Evolutionary conservation across 176 grass and related monocot genomes (phyloP), one percentile per base, ranked within the genome.

Genomic region (Zoysia pacifica): DNA sequence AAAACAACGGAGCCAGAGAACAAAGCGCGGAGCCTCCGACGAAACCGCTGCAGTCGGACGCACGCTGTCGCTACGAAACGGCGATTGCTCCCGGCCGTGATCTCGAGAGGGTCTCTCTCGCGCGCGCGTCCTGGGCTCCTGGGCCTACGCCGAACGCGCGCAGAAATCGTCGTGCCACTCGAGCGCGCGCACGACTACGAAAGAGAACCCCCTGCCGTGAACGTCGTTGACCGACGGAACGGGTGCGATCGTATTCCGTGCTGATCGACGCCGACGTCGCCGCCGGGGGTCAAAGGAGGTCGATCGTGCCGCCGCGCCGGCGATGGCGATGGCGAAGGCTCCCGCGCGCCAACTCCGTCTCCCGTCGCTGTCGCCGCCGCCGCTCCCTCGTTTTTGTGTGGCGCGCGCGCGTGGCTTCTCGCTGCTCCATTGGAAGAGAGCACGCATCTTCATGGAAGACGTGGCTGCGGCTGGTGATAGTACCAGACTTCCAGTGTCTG

Each of bases 201-300:
- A 42, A 19, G 55, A 58, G 55, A 66, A 50, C 9, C 6, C 1
- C 9, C 51, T 4, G 0, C 50, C 49, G 0, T 42, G 45, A 5
- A 19, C 65, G 6, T 65, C 63, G 64, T 81, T 68, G 77, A 86
- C 84, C 50, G 28, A 20, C 3, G 14, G 36, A 35, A 35, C 54
- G 45, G 39, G 38, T 10, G 11, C 52, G 52, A 11, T 69, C 47
- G 13, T 16, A 2, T 58, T 8, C 65, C 50, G 28, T 61, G 16
- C 18, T 59, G 28, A 28, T 28, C 28, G 52, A 70, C 65, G 0
- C 37, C 11, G 58, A 82, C 70, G 10, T 2, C 14, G 48, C 19
- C n/a, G 56, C 2, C 2, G 15, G 4, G 53, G 56, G 59, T 62
- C 59, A 62, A 36, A 12, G 62, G 35, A 9, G 39, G 9, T 7